Evolutionary conservation across 176 grass and related monocot genomes (phyloP), one percentile per base, ranked within the genome.

Genomic region (Saccharum officinarum): DNA sequence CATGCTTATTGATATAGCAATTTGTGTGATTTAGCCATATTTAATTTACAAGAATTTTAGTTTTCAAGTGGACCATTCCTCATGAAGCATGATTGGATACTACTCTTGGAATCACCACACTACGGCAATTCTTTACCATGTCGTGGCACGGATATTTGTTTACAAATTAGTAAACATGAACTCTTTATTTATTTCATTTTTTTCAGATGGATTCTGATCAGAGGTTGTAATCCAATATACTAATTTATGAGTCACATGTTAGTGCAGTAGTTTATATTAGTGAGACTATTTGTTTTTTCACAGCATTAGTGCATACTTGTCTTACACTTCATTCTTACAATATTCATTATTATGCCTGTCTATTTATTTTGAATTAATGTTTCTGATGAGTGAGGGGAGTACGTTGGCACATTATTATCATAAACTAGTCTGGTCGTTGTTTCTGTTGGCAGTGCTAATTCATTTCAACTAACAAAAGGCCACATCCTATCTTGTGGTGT

Each of bases 401-500:
- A 63, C 15, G 20, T 38, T 64, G 40, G 63, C 40, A 49, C 67
- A 50, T 64, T 38, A 45, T 45, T 63, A n/a, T 77, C 55, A 54
- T 72, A 55, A 73, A 38, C 54, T 7, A 60, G 31, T 16, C 49
- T 42, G 77, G 40, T 47, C 61, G 44, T 86, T 74, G 41, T 54
- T 66, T 54, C 57, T 80, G 77, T 42, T 86, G 41, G 31, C 10
- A 36, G 42, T 49, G 60, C 36, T 81, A 49, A 49, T 60, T 44
- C 66, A 75, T 81, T 55, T 67, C n/a, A 22, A 74, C 16, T 39
- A 40, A 61, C 18, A 62, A 64, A 78, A 73, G 8, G 16, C 11
- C 7, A 36, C 39, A 76, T n/a, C 76, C 55, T 38, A 75, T 71
- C 49, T 65, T 77, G 66, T 78, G 68, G 42, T 28, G 31, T 79